Evolutionary conservation across 2,329 filamentous ascomycete species (phyloP), one percentile per base, ranked within the genome.

Genomic region (Biscogniauxia sp.): DNA sequence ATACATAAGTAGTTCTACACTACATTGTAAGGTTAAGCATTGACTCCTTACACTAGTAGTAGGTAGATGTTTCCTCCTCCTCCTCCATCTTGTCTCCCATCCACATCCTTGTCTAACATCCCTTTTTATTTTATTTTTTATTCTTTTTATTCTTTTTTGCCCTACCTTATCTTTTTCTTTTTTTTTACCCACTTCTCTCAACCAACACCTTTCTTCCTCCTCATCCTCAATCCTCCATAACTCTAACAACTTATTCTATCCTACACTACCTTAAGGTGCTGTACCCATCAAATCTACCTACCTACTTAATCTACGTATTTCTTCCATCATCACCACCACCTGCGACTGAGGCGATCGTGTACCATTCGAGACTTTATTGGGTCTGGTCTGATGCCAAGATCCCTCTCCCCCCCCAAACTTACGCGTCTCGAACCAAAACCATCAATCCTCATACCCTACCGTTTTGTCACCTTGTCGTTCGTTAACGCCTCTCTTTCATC

Each of bases 121-220:
- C 23, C 5, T 23, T 23, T 23, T 23, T n/a, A n/a, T n/a, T n/a
- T n/a, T n/a, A n/a, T n/a, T n/a, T n/a, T n/a, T 23, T 2, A 23
- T 23, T 23, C 23, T 28, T 37, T 53, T 51, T 52, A 5, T 32
- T 23, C 45, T 55, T 20, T 37, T 54, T 57, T 60, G 50, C 25
- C 20, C 28, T 32, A 9, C 19, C 53, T 60, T n/a, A n/a, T 60
- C 25, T 23, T 49, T 41, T 8, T 41, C 13, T 32, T 32, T 7
- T 32, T 9, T 32, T 32, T 32, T 32, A 32, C 11, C 28, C 28
- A 32, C 28, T 28, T 23, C 20, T 53, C 53, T 55, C 19, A 28
- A 54, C 9, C 25, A 19, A 19, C 51, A 52, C 23, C 51, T 26
- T 13, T 52, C 17, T 26, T 20, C n/a, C 17, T 19, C 6, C 19